Conservation (phyloP, 441 rosid genomes). For the Raphanus hybrid region DNA sequence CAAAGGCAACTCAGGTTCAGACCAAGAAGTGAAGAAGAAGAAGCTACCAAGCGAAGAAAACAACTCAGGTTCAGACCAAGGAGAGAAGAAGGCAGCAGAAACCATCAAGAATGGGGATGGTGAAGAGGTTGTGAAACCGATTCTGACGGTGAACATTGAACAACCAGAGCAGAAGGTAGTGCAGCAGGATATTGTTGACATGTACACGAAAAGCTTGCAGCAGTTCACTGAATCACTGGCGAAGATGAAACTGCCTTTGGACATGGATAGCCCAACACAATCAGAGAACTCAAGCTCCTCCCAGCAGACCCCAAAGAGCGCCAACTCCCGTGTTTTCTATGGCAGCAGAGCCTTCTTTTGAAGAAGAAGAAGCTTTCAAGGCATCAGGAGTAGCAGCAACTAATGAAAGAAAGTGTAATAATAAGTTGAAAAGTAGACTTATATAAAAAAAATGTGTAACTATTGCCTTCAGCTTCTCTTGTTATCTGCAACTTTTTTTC, state of each 20-base stretch:
- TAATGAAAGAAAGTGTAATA: slow-evolving; percentile 30
- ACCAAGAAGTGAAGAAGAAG: slow-evolving; percentile 26
- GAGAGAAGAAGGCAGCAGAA: slow-evolving; percentile 15
- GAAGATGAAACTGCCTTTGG: slow-evolving; percentile 95
- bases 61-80: slow-evolving; percentile 47
- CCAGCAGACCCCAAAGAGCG: slow-evolving; percentile 62
- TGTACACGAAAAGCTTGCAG: slow-evolving; percentile 96
- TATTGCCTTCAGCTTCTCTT: too few species aligned
- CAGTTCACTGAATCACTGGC: slow-evolving; percentile 96
- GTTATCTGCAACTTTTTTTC: slow-evolving; percentile 27
- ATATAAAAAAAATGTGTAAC: not conserved
- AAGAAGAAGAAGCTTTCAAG: slow-evolving; percentile 45
- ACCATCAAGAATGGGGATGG: slow-evolving; percentile 18
- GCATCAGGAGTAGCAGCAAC: slow-evolving; percentile 25
- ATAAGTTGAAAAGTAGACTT: slow-evolving; percentile 36
- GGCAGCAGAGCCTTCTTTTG: slow-evolving; percentile 97
- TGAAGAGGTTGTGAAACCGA: slow-evolving; percentile 49
- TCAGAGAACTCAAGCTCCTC: slow-evolving; percentile 87
- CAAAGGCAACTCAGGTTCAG: slow-evolving; percentile 49
- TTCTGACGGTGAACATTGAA: slow-evolving; percentile 56
- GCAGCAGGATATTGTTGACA: slow-evolving; percentile 95
- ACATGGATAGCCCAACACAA: slow-evolving; percentile 70
- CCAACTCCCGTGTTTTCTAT: slow-evolving; percentile 83
- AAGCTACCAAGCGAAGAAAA: slow-evolving; percentile 53
- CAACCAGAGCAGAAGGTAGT: slow-evolving; percentile 66